Evolutionary conservation across 2,329 filamentous ascomycete genomes (phyloP), one percentile per base, ranked within the genome.

Genomic region (Scedosporium boydii): DNA sequence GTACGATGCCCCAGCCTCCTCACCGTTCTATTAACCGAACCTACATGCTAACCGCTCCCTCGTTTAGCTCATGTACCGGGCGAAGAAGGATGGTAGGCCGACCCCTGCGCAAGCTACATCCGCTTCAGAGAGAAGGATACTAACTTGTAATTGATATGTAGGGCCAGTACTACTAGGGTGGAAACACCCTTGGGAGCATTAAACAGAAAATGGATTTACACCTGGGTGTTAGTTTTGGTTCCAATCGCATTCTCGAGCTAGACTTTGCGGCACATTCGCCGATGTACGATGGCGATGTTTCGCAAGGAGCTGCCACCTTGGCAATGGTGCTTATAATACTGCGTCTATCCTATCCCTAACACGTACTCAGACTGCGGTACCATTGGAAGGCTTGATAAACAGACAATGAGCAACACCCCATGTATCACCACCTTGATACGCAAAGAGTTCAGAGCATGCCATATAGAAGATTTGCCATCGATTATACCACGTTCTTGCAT

Each of bases 141-240:
- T 42, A 64, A 62, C 16, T 56, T 41, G 29, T 16, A 48, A 12
- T 34, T 53, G 23, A 10, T 42, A 51, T 61, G 38, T 65, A 87
- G 84, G 84, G 62, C 83, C 93, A 26, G 93, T 87, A 62, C 80
- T 98, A 67, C 75, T 99, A 70, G 95, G 95, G 74, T 91, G 87
- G 89, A 97, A 92, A 80, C 95, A 98, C 77, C 95, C 92, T 67
- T 97, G 92, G 91, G 93, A 97, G 69, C 92, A 96, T 78, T 96
- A 80, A 83, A 76, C 64, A 66, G 59, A 18, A 48, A 38, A 38
- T 38, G 34, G 34, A 14, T 38, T 38, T 12, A 38, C 34, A 14
- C 34, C 34, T 14, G 34, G 34, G 34, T 21, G 57, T 59, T 63
- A 62, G 55, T 62, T 29, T 34, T 59, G 62, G 41, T 59, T 62